Evolutionary conservation across 345 rosid species (phyloP).

Genomic region (rapeseed (Brassica napus)): DNA sequence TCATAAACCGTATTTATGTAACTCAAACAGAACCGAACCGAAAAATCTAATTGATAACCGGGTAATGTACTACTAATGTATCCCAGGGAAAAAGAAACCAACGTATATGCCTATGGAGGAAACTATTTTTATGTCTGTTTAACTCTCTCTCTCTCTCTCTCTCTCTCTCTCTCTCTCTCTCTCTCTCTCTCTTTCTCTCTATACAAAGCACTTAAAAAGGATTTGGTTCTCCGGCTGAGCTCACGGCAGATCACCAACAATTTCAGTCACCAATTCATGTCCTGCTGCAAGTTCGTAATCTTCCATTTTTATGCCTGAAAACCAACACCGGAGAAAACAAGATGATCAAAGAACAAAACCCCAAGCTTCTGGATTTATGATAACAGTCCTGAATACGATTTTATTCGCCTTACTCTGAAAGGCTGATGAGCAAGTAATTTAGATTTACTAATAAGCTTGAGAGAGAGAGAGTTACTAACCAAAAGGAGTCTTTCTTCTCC

Average conservation of each 20-base stretch:
- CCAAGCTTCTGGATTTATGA: background rate
- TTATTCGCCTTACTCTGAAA: background rate
- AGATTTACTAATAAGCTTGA: slow-evolving; percentile 4
- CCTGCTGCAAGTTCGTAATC: slow-evolving; percentile 47
- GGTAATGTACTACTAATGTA: slow-evolving; percentile 8
- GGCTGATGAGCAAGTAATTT: background rate
- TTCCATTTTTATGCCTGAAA: slow-evolving; percentile 82
- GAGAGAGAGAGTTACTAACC: slow-evolving; percentile 50
- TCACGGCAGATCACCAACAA: background rate
- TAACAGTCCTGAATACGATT: background rate
- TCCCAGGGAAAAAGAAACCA: background rate
- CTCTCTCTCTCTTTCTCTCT: slow-evolving; percentile 16
- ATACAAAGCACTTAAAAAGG: slow-evolving; percentile 23
- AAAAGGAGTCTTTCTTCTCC: slow-evolving; percentile 87
- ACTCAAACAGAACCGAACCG: slow-evolving; percentile 14
- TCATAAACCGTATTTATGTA: background rate
- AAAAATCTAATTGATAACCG: slow-evolving; percentile 20
- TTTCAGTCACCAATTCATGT: slow-evolving; percentile 26
- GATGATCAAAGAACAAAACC: background rate
- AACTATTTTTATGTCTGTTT: slow-evolving; percentile 15
- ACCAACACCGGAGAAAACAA: slow-evolving; percentile 19
- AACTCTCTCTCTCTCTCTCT: slow-evolving; percentile 19
- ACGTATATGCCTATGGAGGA: slow-evolving; percentile 9
- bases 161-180: slow-evolving; percentile 5
- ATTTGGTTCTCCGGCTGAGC: slow-evolving; percentile 26